Evolutionary conservation across 768 basidiomycete genomes (phyloP).

Genomic region (Postia placenta): DNA sequence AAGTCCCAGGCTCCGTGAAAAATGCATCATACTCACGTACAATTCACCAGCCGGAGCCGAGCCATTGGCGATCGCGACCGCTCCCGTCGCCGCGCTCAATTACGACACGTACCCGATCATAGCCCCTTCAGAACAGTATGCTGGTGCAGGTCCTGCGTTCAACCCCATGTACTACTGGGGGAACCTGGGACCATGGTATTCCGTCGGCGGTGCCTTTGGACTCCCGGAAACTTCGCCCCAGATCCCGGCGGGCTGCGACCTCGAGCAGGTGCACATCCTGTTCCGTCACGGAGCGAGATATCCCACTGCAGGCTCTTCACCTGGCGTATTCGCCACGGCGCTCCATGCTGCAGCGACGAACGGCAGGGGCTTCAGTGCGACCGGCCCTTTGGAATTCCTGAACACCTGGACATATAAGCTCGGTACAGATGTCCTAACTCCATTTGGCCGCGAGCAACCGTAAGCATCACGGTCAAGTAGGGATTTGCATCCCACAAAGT

Average conservation of each 20-base stretch:
- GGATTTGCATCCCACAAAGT: too few species aligned
- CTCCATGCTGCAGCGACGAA: constrained; percentile 16
- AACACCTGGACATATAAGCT: constrained; percentile 42
- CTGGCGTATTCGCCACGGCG: constrained; percentile 22
- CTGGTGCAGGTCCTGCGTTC: constrained; percentile 24
- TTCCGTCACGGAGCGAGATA: constrained; percentile 39
- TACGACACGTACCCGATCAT: constrained; percentile 39
- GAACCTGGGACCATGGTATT: constrained; percentile 45
- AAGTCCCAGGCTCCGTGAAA: constrained; percentile 5
- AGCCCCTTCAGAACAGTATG: constrained; percentile 22
- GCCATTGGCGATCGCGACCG: constrained; percentile 22
- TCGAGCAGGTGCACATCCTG: constrained; percentile 38
- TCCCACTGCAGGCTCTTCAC: constrained; percentile 27
- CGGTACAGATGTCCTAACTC: constrained; percentile 40
- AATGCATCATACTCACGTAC: not conserved
- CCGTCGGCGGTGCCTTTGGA: constrained; percentile 39
- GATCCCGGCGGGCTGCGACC: constrained; percentile 40
- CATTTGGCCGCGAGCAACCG: constrained; percentile 40
- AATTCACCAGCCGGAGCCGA: constrained; percentile 22
- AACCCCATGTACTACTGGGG: constrained; percentile 41
- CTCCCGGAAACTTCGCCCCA: constrained; percentile 38
- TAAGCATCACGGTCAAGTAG: constrained; percentile 8
- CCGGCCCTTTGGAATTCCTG: constrained; percentile 35
- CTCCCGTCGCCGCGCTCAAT: constrained; percentile 32
- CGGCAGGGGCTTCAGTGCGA: constrained; percentile 25